These are phyloP conservation scores for Colletotrichum filicis DNA, from an alignment of 2,329 filamentous ascomycete species.

Conservation along the genomic window DNA sequence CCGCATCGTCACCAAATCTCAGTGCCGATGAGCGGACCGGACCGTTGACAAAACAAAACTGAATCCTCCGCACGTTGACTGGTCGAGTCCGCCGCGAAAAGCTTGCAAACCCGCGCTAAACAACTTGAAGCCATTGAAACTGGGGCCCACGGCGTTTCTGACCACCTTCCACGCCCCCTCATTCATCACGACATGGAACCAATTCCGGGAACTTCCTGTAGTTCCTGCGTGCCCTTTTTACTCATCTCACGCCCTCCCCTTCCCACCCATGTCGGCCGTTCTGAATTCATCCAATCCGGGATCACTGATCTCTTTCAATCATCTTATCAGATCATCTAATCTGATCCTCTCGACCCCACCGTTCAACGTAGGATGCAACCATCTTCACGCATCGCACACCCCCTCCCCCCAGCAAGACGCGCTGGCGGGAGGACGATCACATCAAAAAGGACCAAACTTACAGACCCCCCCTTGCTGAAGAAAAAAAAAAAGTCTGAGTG, in stretches of 20 bases:
- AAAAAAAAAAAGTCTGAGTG: background rate
- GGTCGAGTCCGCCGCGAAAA: background rate
- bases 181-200: background rate
- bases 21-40: constrained; percentile 24
- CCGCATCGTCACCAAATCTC: background rate
- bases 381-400: background rate
- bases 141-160: background rate
- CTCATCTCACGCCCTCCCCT: background rate
- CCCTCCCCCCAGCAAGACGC: background rate
- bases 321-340: constrained; percentile 35
- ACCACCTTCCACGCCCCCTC: background rate
- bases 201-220: constrained; percentile 5
- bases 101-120: background rate
- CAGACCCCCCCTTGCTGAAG: background rate
- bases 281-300: constrained; percentile 17
- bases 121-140: background rate
- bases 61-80: background rate
- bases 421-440: background rate
- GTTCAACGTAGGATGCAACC: background rate
- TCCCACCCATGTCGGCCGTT: background rate
- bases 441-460: background rate
- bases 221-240: constrained; percentile 13
- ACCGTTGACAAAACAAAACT: background rate
- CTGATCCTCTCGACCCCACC: constrained; percentile 7
- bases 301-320: constrained; percentile 3